Percentiles rank a stretch among this genome's conserved stretches.
These are phyloP conservation scores for Colletotrichum neosansevieriae DNA, from an alignment of 2,329 filamentous ascomycete genomes.

Conservation along the genomic window DNA sequence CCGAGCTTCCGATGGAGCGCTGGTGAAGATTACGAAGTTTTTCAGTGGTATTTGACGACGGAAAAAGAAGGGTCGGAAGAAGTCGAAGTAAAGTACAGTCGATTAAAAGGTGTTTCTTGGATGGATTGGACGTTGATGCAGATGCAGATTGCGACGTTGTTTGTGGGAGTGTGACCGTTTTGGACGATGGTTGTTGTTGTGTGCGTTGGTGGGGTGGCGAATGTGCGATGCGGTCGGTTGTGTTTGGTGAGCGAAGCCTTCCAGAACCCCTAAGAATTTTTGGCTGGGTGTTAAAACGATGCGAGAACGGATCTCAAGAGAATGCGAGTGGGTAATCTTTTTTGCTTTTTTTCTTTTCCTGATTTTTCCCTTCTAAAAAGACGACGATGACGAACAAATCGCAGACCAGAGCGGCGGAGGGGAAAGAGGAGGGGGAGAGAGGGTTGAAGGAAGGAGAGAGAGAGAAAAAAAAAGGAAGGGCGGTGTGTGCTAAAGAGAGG, in stretches of 20 bases:
- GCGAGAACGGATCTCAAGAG: slow-evolving; percentile 40
- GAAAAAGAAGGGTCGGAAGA: slow-evolving; percentile 24
- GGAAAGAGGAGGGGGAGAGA: slow-evolving; percentile 44
- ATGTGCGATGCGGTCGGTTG: slow-evolving; percentile 24
- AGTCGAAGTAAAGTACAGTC: slow-evolving; percentile 49
- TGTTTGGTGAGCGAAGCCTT: slow-evolving; percentile 33
- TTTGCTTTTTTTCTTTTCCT: slow-evolving; percentile 28
- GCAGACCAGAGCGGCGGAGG: slow-evolving; percentile 43
- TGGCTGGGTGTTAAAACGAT: slow-evolving; percentile 38
- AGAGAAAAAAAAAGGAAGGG: slow-evolving; percentile 48
- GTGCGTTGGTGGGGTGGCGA: slow-evolving; percentile 28
- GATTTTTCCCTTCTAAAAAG: slow-evolving; percentile 41
- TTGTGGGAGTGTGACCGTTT: slow-evolving; percentile 1
- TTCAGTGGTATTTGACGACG: slow-evolving; percentile 24
- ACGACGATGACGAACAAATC: slow-evolving; percentile 47
- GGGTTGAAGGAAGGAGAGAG: slow-evolving; percentile 45
- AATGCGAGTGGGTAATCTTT: slow-evolving; percentile 29
- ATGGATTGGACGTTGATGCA: slow-evolving; percentile 22
- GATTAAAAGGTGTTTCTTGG: slow-evolving; percentile 51
- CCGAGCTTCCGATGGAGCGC: slow-evolving; percentile 20
- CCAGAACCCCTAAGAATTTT: slow-evolving; percentile 33
- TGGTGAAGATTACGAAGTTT: slow-evolving; percentile 35
- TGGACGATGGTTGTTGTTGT: not conserved
- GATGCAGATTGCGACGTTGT: slow-evolving; percentile 19
- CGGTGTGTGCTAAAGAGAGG: slow-evolving; percentile 48